Base-by-base conservation (phyloP, 306 rosid genomes). In the Aeschynomene evenia region DNA sequence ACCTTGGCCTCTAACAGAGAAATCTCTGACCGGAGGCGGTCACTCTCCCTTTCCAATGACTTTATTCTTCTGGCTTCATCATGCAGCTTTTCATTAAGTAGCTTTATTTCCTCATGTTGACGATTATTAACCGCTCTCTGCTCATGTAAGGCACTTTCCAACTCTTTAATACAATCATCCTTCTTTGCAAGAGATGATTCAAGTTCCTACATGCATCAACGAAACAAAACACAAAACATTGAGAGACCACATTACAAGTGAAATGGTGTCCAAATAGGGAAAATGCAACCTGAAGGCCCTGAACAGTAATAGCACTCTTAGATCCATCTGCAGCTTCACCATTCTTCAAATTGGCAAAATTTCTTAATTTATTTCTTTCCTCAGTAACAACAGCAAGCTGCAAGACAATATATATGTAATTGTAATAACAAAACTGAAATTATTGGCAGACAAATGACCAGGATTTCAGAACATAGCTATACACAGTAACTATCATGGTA, bases 1-100 rank as follows among this genome's bases (percentile, higher is more conserved):
- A 94, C 98, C 95, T 90, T 94, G 49, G 97, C 88, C 87, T 94
- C 98, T 84, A 90, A 78, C 14, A 94, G 80, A 76, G 97, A 85
- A 54, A 90, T 84, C 88, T 94, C 98, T 39, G 96, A 81, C 62
- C 87, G 77, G 43, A 87, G 85, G 40, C 90, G 81, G 77, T 85
- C 89, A 80, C 71, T 82, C 80, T 92, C 95, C 84, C 95, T 86
- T 92, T 92, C 98, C 80, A 86, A 63, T 50, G 95, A 92, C 79
- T 86, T 91, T 60, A 82, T 48, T 82, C 85, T 85, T 82, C 84
- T 87, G 33, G 84, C 85, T 80, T 87, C 98, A 65, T 58, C 81
- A 36, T 73, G 84, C 68, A 87, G 80, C 61, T 82, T 87, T 49
- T 85, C 95, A 56, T 89, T 89, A 55, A 89, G 96, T 74, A 81